Percentiles rank a stretch among this genome's conserved stretches.
These are phyloP conservation scores for Penicillium diatomitis DNA, from an alignment of 495 filamentous ascomycete genomes.

Conservation along the genomic window DNA sequence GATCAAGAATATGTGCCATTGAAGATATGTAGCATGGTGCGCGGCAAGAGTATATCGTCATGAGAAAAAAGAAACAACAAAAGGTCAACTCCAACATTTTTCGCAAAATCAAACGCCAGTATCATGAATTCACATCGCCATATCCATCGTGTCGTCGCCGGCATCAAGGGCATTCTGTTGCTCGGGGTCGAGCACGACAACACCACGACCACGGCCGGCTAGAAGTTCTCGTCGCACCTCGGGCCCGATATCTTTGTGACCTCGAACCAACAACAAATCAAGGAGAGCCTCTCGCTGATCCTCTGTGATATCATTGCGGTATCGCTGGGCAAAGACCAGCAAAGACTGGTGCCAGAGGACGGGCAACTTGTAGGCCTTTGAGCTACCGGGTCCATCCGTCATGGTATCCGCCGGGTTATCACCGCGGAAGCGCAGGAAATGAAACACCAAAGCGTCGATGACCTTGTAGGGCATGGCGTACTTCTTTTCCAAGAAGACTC, in stretches of 20 bases:
- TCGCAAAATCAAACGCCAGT: neutral
- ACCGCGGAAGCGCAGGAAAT: constrained; percentile 81
- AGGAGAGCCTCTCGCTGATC: constrained; percentile 88
- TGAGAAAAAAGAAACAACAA: too few species aligned
- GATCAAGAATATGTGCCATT: too few species aligned
- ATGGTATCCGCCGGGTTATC: constrained; percentile 41
- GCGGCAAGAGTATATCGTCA: too few species aligned
- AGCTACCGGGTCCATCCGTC: constrained; percentile 32
- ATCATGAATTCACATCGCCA: constrained; percentile 32
- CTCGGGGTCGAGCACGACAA: constrained; percentile 49
- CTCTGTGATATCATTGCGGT: constrained; percentile 86
- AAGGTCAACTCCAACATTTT: too few species aligned
- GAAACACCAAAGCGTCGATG: constrained; percentile 89
- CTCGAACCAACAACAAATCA: constrained; percentile 77
- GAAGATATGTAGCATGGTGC: too few species aligned
- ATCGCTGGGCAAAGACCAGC: constrained; percentile 85
- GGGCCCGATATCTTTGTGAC: constrained; percentile 81
- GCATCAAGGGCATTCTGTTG: constrained; percentile 47
- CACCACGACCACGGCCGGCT: constrained; percentile 79
- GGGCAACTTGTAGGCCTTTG: constrained; percentile 55
- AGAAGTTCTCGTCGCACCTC: constrained; percentile 87
- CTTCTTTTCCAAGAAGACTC: constrained; percentile 86
- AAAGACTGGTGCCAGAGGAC: constrained; percentile 88
- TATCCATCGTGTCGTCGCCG: constrained; percentile 90
- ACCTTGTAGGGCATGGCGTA: constrained; percentile 94